Percentiles rank a stretch among this genome's conserved stretches.
Conservation (phyloP, 1,284 basidiomycete genomes). For the Boletus holoroseus region DNA sequence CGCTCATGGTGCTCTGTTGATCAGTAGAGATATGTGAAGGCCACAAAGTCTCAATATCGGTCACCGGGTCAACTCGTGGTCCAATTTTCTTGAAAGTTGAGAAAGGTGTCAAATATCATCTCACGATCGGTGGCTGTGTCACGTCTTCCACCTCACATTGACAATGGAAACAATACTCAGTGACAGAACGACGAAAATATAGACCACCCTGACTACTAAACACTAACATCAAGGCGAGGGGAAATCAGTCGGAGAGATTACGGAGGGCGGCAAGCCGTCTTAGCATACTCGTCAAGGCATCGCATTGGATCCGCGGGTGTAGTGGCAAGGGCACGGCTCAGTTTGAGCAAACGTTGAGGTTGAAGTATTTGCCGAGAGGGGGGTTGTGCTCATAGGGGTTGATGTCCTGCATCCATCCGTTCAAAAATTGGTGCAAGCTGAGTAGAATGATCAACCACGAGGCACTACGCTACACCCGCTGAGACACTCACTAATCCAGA, state of each 20-base stretch:
- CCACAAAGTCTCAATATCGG: slow-evolving; percentile 4
- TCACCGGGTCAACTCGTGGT: slow-evolving; percentile 1
- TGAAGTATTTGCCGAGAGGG: slow-evolving; percentile 64
- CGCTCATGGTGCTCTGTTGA: slow-evolving; percentile 39
- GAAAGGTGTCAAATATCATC: slow-evolving; percentile 17
- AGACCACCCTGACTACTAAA: background rate
- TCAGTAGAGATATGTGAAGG: background rate
- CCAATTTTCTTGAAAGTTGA: slow-evolving; percentile 13
- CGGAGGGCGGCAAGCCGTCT: background rate
- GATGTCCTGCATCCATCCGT: slow-evolving; percentile 72
- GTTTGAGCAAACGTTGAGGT: slow-evolving; percentile 48
- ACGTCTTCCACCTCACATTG: background rate
- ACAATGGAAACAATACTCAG: background rate
- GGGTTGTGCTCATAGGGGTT: slow-evolving; percentile 46
- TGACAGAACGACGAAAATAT: background rate
- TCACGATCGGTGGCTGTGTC: slow-evolving; percentile 30
- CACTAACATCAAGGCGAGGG: background rate
- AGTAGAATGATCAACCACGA: slow-evolving; percentile 12
- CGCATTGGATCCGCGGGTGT: no score
- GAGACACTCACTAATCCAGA: slow-evolving; percentile 60
- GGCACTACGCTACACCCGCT: background rate
- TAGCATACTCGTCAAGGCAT: background rate
- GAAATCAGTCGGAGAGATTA: background rate
- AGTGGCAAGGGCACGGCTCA: no score
- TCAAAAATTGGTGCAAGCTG: slow-evolving; percentile 72